phyloP scores from a whole-genome alignment of 2,329 filamentous ascomycete genomes.

The Beauveria varroae region DNA sequence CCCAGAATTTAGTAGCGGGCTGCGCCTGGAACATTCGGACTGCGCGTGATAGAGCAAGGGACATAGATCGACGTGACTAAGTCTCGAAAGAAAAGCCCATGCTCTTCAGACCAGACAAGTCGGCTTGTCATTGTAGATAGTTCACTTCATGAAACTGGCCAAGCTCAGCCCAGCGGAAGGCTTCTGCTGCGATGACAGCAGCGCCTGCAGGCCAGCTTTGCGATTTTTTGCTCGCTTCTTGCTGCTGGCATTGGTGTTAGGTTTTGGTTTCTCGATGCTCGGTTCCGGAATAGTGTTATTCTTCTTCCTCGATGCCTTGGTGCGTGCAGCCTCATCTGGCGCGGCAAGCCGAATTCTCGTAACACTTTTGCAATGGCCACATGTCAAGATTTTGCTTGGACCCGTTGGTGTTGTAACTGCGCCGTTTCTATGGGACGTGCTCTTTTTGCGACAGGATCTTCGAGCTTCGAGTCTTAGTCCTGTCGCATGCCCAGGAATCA shows the following conservation, averaged over 20 bases:
- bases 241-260: constrained; percentile 47
- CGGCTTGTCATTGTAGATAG: background rate
- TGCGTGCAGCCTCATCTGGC: constrained; percentile 25
- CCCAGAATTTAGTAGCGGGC: constrained; percentile 4
- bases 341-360: constrained; percentile 35
- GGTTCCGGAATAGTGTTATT: background rate
- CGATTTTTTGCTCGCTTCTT: constrained; percentile 59
- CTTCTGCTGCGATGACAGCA: constrained; percentile 47
- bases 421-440: background rate
- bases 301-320: constrained; percentile 18
- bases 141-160: constrained; percentile 43
- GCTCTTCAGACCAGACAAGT: too few relatives aligned
- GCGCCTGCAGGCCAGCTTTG: constrained; percentile 58
- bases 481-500: constrained; percentile 43
- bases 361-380: constrained; percentile 36
- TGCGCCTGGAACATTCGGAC: constrained; percentile 9
- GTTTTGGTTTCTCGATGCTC: constrained; percentile 21
- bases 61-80: background rate
- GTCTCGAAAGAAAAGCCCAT: background rate
- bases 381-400: constrained; percentile 34
- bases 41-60: background rate
- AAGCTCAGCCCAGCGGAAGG: constrained; percentile 39
- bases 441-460: constrained; percentile 8
- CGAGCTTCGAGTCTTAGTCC: constrained; percentile 30
- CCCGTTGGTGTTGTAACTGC: constrained; percentile 10